Percentiles rank a stretch among this genome's conserved stretches.
These are phyloP conservation scores for Oehlia diaphana DNA, from an alignment of 192 early-diverging fungal species.

Conservation along the genomic window DNA sequence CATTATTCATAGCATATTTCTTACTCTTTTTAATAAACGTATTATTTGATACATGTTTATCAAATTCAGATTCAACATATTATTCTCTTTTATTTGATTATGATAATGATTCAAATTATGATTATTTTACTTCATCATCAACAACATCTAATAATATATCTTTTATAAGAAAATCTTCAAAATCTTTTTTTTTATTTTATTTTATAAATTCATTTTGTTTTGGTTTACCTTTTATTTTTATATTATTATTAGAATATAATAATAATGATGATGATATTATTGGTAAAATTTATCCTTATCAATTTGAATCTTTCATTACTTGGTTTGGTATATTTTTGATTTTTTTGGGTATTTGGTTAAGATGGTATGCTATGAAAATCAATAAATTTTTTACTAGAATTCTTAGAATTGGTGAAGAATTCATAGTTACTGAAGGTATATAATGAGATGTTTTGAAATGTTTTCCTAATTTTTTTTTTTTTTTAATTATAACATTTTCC, in stretches of 20 bases:
- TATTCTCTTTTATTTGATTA: neutral
- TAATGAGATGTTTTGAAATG: too few relatives aligned
- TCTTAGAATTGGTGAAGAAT: conserved; percentile 35
- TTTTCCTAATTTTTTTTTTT: too few relatives aligned
- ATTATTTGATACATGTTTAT: neutral
- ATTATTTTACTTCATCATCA: neutral
- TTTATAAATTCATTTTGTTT: neutral
- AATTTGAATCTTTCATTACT: neutral
- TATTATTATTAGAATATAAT: neutral
- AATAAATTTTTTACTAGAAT: conserved; percentile 37
- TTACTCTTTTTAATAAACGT: neutral
- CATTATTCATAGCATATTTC: conserved; percentile 6
- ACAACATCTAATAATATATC: neutral
- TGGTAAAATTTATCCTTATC: neutral
- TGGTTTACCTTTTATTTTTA: neutral
- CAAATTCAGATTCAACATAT: neutral
- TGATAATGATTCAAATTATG: neutral
- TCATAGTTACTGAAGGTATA: conserved; percentile 7
- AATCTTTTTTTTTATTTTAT: neutral
- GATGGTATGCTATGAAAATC: conserved; percentile 32
- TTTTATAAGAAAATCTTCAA: neutral
- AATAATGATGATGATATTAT: neutral
- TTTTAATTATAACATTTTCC: too few relatives aligned
- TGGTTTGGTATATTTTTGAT: conserved; percentile 39
- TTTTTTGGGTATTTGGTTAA: conserved; percentile 25